Percentiles rank a stretch among this genome's conserved stretches.
Conservation (phyloP, 2,329 filamentous ascomycete species). For the Penicillium sp. region DNA sequence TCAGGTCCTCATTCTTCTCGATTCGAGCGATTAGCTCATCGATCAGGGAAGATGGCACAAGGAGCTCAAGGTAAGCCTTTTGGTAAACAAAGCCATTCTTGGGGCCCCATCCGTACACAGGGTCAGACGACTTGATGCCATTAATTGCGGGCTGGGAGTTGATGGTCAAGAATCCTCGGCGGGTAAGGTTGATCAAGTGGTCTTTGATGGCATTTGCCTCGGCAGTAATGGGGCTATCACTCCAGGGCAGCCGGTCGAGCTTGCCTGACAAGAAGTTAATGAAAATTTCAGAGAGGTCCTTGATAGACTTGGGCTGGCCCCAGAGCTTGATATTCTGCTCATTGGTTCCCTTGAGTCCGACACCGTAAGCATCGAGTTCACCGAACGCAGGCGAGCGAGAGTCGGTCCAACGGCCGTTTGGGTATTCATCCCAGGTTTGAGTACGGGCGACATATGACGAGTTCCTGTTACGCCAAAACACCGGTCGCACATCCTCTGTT, state of each 20-base stretch:
- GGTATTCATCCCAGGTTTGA: slow-evolving; percentile 98
- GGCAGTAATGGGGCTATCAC: slow-evolving; percentile 75
- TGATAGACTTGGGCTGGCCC: slow-evolving; percentile 75
- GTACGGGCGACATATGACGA: slow-evolving; percentile 93
- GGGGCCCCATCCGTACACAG: slow-evolving; percentile 90
- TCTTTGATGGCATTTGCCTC: slow-evolving; percentile 76
- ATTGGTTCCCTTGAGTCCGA: slow-evolving; percentile 89
- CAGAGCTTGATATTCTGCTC: slow-evolving; percentile 93
- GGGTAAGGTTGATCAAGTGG: slow-evolving; percentile 76
- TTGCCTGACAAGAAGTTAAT: slow-evolving; percentile 77
- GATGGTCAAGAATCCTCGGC: slow-evolving; percentile 83
- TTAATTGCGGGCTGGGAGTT: slow-evolving; percentile 97
- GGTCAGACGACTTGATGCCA: slow-evolving; percentile 79
- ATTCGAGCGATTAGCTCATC: slow-evolving; percentile 73
- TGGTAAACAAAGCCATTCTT: slow-evolving; percentile 96
- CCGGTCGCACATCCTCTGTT: slow-evolving; percentile 91
- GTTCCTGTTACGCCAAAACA: slow-evolving; percentile 98
- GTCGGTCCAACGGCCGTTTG: slow-evolving; percentile 98
- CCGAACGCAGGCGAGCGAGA: slow-evolving; percentile 94
- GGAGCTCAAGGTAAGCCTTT: slow-evolving; percentile 91
- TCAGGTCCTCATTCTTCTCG: slow-evolving; percentile 72
- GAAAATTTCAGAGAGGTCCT: slow-evolving; percentile 78
- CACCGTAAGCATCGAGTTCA: slow-evolving; percentile 88
- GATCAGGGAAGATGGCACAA: slow-evolving; percentile 77
- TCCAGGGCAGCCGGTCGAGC: slow-evolving; percentile 84